Conservation (phyloP, 108 stramenopile species). For the Tribonema minus region DNA sequence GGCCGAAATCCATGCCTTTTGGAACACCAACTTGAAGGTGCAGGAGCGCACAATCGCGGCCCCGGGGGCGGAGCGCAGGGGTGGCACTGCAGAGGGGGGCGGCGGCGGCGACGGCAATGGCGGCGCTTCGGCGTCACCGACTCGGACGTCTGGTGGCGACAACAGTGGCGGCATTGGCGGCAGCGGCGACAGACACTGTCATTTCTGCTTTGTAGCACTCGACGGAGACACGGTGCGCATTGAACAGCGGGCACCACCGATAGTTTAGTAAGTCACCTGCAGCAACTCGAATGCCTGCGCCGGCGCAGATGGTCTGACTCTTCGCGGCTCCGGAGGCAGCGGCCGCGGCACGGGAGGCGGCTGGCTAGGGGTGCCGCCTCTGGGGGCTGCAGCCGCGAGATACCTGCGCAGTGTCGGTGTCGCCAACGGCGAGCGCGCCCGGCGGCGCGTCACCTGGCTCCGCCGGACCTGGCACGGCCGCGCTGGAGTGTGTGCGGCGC, state of each 20-base stretch:
- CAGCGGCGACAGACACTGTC: background rate
- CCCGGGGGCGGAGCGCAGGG: background rate
- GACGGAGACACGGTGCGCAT: conserved; percentile 11
- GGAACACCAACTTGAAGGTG: too few species aligned
- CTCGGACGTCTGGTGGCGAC: too few species aligned
- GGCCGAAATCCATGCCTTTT: conserved; percentile 5
- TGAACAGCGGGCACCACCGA: background rate
- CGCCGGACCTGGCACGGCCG: background rate
- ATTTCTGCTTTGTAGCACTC: conserved; percentile 3
- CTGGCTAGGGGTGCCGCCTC: background rate
- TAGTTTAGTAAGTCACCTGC: background rate
- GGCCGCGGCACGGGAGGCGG: background rate
- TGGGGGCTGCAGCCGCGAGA: conserved; percentile 8
- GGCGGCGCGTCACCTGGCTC: background rate
- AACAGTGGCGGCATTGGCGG: background rate
- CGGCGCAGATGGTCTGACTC: background rate
- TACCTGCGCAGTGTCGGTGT: background rate
- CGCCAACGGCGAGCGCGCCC: background rate
- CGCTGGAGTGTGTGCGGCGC: conserved; percentile 5
- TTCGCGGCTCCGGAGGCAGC: too few species aligned
- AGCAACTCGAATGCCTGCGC: background rate
- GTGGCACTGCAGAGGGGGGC: background rate
- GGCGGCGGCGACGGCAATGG: background rate
- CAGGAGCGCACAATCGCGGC: too few species aligned
- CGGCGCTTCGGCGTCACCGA: too few species aligned